Percentiles rank a stretch among this genome's conserved stretches.
Evolutionary conservation across 805 yeast genomes (phyloP).

Genomic region (Pichia deserticola): DNA sequence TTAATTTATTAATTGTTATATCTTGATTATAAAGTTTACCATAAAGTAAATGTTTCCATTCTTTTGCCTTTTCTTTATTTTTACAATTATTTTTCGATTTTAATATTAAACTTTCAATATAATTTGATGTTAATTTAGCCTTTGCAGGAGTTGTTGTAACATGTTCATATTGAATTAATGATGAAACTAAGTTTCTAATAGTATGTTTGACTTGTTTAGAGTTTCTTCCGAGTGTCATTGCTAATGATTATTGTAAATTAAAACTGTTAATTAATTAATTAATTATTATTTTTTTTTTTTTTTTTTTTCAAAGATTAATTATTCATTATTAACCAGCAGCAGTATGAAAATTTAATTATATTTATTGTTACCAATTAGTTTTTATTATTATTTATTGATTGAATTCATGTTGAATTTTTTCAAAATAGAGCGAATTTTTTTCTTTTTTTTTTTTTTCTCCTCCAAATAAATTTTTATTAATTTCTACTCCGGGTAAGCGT

Average conservation of each 20-base stretch:
- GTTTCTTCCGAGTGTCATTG: constrained; percentile 34
- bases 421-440: too few species aligned
- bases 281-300: neutral
- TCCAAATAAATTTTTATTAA: too few species aligned
- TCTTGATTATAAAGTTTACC: constrained; percentile 43
- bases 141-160: constrained; percentile 68
- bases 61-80: constrained; percentile 18
- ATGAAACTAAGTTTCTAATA: constrained; percentile 57
- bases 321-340: too few species aligned
- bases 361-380: too few species aligned
- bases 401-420: neutral
- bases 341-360: too few species aligned
- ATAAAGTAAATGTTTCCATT: constrained; percentile 23
- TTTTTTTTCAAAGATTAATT: too few species aligned
- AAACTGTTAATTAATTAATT: neutral
- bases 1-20: constrained; percentile 52
- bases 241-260: neutral
- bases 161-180: constrained; percentile 62
- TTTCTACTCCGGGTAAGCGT: neutral
- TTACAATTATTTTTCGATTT: constrained; percentile 36
- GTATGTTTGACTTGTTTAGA: constrained; percentile 48
- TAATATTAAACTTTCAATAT: constrained; percentile 57
- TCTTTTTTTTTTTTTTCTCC: too few species aligned
- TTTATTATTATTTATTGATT: too few species aligned
- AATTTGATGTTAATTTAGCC: constrained; percentile 60